Evolutionary conservation across 257 asterid genomes (phyloP), one percentile per base, ranked within the genome.

Genomic region (Solanum paucissectum): DNA sequence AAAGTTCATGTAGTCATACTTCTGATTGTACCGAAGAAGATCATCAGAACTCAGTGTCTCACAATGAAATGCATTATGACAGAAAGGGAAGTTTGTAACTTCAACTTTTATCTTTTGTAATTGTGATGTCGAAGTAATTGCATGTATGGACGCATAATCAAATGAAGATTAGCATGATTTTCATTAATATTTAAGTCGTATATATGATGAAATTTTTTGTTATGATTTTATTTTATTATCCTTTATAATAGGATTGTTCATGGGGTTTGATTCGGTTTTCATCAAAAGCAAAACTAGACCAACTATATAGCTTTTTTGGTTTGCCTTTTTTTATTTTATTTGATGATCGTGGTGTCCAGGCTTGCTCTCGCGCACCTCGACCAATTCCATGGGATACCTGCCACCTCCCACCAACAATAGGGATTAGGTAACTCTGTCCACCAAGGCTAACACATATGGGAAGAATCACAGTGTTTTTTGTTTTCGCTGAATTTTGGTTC

Each of bases 281-380:
- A 55, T 55, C 64, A 55, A 55, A 55, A 0, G 64, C 4, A 18
- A 55, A 18, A 55, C n/a, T 52, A 52, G 4, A 52, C 10, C n/a
- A 18, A 6, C n/a, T 55, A 7, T 18, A 18, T 18, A 55, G n/a
- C 10, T 55, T 18, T 52, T 52, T 52, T 6, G 4, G 62, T 18
- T 52, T 18, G n/a, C 1, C 1, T 18, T 16, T 5, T 14, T 52
- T 16, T 16, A 1, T 6, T 1, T 6, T 44, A 16, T 18, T 52
- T 52, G n/a, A 52, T 0, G 62, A 52, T 52, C 62, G 0, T 2
- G 64, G 64, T 55, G 64, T 55, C n/a, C n/a, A 20, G 5, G 64
- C 4, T 20, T 20, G 11, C 64, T 55, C 11, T 55, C 5, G 0
- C 0, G 2, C 64, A 55, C n/a, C 10, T 18, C n/a, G 0, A 55